phyloP scores from a whole-genome alignment of 2,329 filamentous ascomycete genomes.

The Sordariomycetes sp. region DNA sequence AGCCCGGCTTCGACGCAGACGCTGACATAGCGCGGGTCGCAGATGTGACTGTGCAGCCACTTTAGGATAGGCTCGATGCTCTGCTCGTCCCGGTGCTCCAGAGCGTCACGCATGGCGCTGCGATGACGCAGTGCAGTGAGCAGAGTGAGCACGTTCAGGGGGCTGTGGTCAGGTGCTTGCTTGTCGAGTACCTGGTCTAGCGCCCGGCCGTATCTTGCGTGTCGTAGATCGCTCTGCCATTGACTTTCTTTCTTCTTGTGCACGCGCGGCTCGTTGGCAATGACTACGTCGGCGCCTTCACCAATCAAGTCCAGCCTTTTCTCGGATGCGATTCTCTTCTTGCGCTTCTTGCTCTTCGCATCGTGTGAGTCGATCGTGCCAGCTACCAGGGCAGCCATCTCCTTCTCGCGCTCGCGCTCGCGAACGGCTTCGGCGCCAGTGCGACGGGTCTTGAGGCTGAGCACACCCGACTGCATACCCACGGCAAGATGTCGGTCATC shows the following conservation, averaged over 20 bases:
- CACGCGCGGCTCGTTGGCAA: constrained; percentile 57
- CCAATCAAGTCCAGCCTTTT: constrained; percentile 68
- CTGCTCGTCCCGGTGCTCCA: constrained; percentile 72
- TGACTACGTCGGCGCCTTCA: constrained; percentile 80
- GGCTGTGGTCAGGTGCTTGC: constrained; percentile 39
- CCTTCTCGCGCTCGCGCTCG: constrained; percentile 68
- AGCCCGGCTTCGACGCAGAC: constrained; percentile 78
- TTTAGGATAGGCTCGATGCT: constrained; percentile 73
- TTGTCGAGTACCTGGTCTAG: constrained; percentile 68
- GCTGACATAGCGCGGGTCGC: constrained; percentile 71
- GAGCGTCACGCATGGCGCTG: constrained; percentile 70
- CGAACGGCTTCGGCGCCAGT: constrained; percentile 72
- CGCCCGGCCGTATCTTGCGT: constrained; percentile 66
- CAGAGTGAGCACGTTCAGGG: constrained; percentile 62
- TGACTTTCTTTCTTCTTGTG: constrained; percentile 50
- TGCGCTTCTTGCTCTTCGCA: constrained; percentile 59
- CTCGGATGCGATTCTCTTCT: constrained; percentile 37
- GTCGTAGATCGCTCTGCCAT: constrained; percentile 78
- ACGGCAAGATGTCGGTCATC: constrained; percentile 92
- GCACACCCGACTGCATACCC: constrained; percentile 87
- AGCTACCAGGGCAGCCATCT: constrained; percentile 73
- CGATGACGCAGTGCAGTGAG: constrained; percentile 81
- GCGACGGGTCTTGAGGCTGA: constrained; percentile 83
- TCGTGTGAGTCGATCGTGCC: constrained; percentile 75
- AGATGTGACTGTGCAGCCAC: constrained; percentile 75